These are phyloP conservation scores for Moricandia arvensis DNA, from an alignment of 345 rosid species.

Conservation along the genomic window DNA sequence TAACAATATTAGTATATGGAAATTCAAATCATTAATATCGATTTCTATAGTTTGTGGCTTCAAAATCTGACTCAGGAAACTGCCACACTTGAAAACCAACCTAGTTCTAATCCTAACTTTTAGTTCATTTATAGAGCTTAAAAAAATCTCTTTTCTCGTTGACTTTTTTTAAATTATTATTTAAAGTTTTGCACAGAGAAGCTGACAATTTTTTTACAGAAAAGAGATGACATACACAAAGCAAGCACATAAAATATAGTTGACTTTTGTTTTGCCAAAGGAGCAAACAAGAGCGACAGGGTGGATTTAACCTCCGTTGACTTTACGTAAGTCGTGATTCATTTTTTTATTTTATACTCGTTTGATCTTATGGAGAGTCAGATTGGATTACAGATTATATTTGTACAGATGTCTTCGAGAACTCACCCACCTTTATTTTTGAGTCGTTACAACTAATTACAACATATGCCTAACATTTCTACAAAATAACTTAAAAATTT, in stretches of 20 bases:
- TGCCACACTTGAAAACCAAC: slow-evolving; percentile 27
- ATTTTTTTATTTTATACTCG: neutral
- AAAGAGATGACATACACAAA: slow-evolving; percentile 6
- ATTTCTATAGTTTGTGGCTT: slow-evolving; percentile 13
- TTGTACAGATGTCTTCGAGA: neutral
- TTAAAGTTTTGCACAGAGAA: neutral
- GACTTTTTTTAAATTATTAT: neutral
- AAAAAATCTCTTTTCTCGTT: neutral
- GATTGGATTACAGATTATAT: neutral
- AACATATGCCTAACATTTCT: neutral
- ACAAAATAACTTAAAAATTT: neutral
- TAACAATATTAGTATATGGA: slow-evolving; percentile 8
- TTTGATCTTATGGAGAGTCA: slow-evolving; percentile 11
- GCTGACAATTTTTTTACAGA: neutral
- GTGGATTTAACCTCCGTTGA: slow-evolving; percentile 33
- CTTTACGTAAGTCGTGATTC: slow-evolving; percentile 11
- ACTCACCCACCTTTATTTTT: neutral
- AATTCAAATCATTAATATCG: slow-evolving; percentile 13
- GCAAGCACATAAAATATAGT: slow-evolving; percentile 17
- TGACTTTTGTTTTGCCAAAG: slow-evolving; percentile 36
- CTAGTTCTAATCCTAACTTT: neutral
- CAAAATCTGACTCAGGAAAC: slow-evolving; percentile 32
- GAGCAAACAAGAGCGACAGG: slow-evolving; percentile 31
- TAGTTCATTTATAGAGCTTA: neutral
- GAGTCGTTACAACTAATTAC: neutral